Percentiles rank a stretch among this genome's conserved stretches.
Evolutionary conservation across 2,329 filamentous ascomycete genomes (phyloP).

Genomic region (Monosporascus sp.): DNA sequence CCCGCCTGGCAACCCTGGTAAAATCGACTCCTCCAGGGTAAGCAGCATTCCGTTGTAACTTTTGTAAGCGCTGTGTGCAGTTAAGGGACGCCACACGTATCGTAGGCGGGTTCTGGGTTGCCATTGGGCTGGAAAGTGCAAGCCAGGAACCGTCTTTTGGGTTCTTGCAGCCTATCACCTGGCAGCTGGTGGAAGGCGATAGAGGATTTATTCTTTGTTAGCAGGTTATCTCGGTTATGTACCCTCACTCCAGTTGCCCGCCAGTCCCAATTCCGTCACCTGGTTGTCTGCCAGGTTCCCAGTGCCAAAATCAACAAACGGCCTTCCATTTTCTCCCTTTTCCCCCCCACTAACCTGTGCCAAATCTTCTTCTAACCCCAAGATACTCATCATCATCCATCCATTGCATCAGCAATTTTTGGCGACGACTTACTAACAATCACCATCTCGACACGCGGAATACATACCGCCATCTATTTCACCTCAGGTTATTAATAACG

Average conservation of each 20-base stretch:
- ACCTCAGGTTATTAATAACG: background rate
- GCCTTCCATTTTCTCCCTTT: background rate
- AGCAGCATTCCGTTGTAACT: too few species aligned
- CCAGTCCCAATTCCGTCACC: background rate
- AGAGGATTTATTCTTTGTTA: too few species aligned
- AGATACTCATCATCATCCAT: background rate
- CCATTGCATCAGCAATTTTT: background rate
- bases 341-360: background rate
- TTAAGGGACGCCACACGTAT: background rate
- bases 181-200: too few species aligned
- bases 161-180: background rate
- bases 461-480: background rate
- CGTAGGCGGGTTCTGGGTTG: background rate
- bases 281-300: background rate
- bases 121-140: background rate
- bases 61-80: background rate
- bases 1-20: too few species aligned
- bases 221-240: too few species aligned
- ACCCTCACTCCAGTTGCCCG: background rate
- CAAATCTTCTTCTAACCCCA: background rate
- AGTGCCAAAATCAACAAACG: background rate
- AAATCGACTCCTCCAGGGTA: too few species aligned
- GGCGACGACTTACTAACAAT: background rate
- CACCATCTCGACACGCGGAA: background rate
- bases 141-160: background rate